Percentiles rank a stretch among this genome's conserved stretches.
phyloP scores from a whole-genome alignment of 192 early-diverging fungal species.

The Mortierella claussenii region DNA sequence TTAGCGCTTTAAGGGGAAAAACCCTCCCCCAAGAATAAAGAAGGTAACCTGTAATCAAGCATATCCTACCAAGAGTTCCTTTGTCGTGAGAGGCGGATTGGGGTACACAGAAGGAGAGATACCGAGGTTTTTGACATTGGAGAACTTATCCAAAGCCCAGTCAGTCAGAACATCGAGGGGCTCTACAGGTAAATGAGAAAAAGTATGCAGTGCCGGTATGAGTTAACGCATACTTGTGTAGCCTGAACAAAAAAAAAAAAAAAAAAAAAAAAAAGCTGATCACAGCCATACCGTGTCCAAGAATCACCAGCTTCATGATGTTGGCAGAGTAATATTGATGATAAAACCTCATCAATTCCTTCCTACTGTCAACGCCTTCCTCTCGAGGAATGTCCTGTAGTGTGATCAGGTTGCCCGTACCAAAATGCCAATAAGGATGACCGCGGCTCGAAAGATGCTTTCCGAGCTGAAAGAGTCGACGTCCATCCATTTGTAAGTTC shows the following conservation, averaged over 20 bases:
- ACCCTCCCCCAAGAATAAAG: neutral
- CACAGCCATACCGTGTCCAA: slow-evolving; percentile 69
- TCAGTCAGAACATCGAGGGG: slow-evolving; percentile 78
- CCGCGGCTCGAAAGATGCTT: slow-evolving; percentile 73
- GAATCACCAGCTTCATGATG: slow-evolving; percentile 88
- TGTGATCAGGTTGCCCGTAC: slow-evolving; percentile 87
- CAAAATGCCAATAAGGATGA: slow-evolving; percentile 88
- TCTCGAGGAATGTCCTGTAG: slow-evolving; percentile 67
- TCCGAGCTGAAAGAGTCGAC: slow-evolving; percentile 84
- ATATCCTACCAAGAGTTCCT: slow-evolving; percentile 63
- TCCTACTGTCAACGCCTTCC: slow-evolving; percentile 80
- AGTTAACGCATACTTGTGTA: no score
- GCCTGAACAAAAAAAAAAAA: neutral
- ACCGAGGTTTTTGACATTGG: slow-evolving; percentile 74
- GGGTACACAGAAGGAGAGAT: slow-evolving; percentile 72
- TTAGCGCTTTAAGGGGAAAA: neutral
- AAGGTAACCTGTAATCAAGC: neutral
- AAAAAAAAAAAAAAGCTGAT: neutral
- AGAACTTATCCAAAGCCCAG: slow-evolving; percentile 84
- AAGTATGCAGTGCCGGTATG: no score
- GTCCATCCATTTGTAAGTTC: slow-evolving; percentile 84
- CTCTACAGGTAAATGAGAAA: no score
- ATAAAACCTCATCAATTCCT: slow-evolving; percentile 85
- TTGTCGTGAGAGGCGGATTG: slow-evolving; percentile 73
- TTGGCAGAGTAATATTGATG: slow-evolving; percentile 89